Evolutionary conservation across 352 stramenopile genomes (phyloP).

Genomic region (Saprolegnia diclina): DNA sequence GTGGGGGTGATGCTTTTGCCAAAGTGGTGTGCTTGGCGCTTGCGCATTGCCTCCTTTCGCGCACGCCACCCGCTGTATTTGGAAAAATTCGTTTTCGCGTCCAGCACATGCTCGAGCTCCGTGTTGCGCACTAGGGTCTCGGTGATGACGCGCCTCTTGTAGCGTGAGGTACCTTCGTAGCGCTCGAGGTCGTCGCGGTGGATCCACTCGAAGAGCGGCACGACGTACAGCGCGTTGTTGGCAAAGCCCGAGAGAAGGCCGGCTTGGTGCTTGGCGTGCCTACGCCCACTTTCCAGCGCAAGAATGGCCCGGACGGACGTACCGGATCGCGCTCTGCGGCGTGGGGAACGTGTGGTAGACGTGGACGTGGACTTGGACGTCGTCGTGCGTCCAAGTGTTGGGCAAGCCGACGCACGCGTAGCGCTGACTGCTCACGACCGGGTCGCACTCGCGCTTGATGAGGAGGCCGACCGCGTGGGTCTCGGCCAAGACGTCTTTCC

Average conservation of each 20-base stretch:
- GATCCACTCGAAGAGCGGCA: slow-evolving; percentile 81
- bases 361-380: slow-evolving; percentile 56
- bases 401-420: slow-evolving; percentile 60
- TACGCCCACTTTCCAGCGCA: too few species aligned
- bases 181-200: slow-evolving; percentile 56
- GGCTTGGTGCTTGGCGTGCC: slow-evolving; percentile 54
- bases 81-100: slow-evolving; percentile 17
- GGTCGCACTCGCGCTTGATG: background rate
- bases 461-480: background rate
- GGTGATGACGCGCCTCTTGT: background rate
- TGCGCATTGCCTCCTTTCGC: slow-evolving; percentile 23
- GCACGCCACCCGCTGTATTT: slow-evolving; percentile 23
- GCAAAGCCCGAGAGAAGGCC: slow-evolving; percentile 38
- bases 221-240: slow-evolving; percentile 39
- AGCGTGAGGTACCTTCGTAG: slow-evolving; percentile 39
- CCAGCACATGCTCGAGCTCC: slow-evolving; percentile 18
- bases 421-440: slow-evolving; percentile 49
- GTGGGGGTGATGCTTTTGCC: slow-evolving; percentile 16
- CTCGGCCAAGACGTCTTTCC: slow-evolving; percentile 2
- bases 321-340: slow-evolving; percentile 60
- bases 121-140: slow-evolving; percentile 7
- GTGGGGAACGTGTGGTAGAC: slow-evolving; percentile 81
- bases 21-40: slow-evolving; percentile 18
- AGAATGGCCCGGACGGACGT: too few species aligned
- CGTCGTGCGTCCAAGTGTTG: slow-evolving; percentile 16